Evolutionary conservation across 371 early-diverging fungal species (phyloP), one percentile per base, ranked within the genome.

Genomic region (Quaeritorhiza haematococci): DNA sequence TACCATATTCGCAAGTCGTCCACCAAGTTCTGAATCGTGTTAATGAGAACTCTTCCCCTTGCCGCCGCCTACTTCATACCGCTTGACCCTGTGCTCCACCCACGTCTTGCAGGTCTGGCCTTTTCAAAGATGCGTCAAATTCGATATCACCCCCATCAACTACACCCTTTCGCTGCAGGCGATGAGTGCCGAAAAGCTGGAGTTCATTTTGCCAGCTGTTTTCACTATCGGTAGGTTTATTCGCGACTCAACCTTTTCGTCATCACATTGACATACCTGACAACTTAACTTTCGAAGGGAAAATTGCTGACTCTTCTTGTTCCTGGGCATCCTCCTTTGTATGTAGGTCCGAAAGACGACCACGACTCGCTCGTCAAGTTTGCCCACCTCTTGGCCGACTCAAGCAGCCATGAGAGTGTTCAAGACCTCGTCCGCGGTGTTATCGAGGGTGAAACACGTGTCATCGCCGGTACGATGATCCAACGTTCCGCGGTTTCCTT

Each of bases 361-460:
- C 52, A 52, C 8, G 61, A 53, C 1, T 33, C 57, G n/a, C 56
- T 80, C 10, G 26, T 50, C 38, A 67, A 62, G 33, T 80, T 75
- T 54, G 80, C 74, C 3, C 59, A 62, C 23, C 53, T 75, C 27
- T 58, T 80, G 48, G 61, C 74, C 15, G 63, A 56, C 6, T 46
- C 30, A 8, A 54, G 55, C 13, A 64, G 60, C 5, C 57, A 61
- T 10, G 55, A 74, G n/a, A 53, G 63, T 8, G 30, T 68, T 0
- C 44, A 54, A 30, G 76, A 79, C 26, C 49, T 80, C 19, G 74
- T 80, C 34, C 52, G 62, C 23, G 81, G 81, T 72, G 64, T 80
- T 43, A 72, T 80, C 30, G 79, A 80, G 62, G 81, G 81, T 46
- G 81, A 80, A 59, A 79, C 77, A 24, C 63, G 79, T 33, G 81